Percentiles rank a stretch among this genome's conserved stretches.
phyloP scores from a whole-genome alignment of 345 rosid species.

The Camelina laxa region DNA sequence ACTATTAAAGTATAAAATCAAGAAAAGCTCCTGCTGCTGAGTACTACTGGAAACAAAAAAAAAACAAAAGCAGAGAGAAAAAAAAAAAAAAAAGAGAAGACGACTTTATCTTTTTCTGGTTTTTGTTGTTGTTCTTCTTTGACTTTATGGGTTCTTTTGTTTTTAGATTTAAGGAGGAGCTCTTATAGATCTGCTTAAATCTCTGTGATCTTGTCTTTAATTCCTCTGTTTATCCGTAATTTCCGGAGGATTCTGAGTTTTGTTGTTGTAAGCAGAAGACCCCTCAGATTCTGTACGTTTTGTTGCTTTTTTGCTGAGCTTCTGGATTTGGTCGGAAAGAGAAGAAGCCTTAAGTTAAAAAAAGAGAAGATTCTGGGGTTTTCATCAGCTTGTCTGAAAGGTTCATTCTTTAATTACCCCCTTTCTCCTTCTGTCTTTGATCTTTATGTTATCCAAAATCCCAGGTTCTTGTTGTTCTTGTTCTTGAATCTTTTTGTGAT shows the following conservation, averaged over 20 bases:
- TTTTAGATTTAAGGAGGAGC: conserved; percentile 32
- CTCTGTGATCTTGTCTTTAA: conserved; percentile 32
- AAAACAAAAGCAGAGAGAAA: conserved; percentile 27
- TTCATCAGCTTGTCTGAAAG: conserved; percentile 29
- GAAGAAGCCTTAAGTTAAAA: conserved; percentile 2
- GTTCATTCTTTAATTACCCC: conserved; percentile 27
- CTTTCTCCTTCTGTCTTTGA: conserved; percentile 16
- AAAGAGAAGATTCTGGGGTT: conserved; percentile 30
- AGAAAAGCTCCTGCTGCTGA: conserved; percentile 36
- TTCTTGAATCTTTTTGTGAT: not conserved
- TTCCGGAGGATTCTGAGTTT: conserved; percentile 35
- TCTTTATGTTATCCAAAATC: conserved; percentile 8
- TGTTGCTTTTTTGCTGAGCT: conserved; percentile 26
- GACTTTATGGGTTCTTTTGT: conserved; percentile 44
- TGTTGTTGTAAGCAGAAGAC: not conserved
- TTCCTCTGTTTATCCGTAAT: conserved; percentile 32
- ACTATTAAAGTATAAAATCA: conserved; percentile 35
- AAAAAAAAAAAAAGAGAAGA: conserved; percentile 7
- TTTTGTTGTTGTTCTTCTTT: conserved; percentile 43
- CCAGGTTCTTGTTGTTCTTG: not conserved
- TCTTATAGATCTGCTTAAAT: conserved; percentile 42
- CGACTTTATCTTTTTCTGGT: conserved; percentile 44
- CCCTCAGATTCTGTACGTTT: conserved; percentile 30
- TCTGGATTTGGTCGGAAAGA: conserved; percentile 41
- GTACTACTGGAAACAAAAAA: conserved; percentile 30